Evolutionary conservation across 2,329 filamentous ascomycete genomes (phyloP).

Genomic region (Botrytis paeoniae): DNA sequence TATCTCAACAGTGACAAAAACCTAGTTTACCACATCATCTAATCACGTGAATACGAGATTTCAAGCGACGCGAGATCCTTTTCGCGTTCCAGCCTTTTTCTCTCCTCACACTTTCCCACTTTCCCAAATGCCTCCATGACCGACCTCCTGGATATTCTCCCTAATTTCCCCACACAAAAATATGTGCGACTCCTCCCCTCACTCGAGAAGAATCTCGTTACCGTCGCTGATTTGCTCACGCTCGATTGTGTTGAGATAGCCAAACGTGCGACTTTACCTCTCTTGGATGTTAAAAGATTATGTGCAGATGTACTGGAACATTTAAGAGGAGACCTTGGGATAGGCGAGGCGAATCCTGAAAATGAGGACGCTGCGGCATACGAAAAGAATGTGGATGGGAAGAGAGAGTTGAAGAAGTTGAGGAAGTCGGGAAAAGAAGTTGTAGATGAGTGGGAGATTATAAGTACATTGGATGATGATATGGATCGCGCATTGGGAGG

Average conservation of each 20-base stretch:
- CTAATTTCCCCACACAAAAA: slow-evolving; percentile 68
- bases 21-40: fast-evolving
- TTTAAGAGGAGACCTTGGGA: slow-evolving; percentile 57
- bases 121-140: slow-evolving; percentile 58
- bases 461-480: slow-evolving; percentile 75
- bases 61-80: neutral
- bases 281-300: slow-evolving; percentile 75
- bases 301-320: slow-evolving; percentile 63
- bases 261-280: slow-evolving; percentile 77
- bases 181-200: slow-evolving; percentile 74
- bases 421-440: slow-evolving; percentile 41
- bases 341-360: slow-evolving; percentile 18
- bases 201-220: slow-evolving; percentile 74
- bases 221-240: slow-evolving; percentile 79
- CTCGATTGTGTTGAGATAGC: slow-evolving; percentile 80
- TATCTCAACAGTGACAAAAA: neutral
- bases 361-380: neutral
- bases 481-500: slow-evolving; percentile 73
- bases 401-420: slow-evolving; percentile 16
- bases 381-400: neutral
- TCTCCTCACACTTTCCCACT: neutral
- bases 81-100: neutral
- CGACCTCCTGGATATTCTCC: slow-evolving; percentile 80
- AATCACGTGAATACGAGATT: neutral
- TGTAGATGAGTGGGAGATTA: slow-evolving; percentile 49